Base-by-base conservation (phyloP, 768 basidiomycete genomes). In the Naganishia randhawae region DNA sequence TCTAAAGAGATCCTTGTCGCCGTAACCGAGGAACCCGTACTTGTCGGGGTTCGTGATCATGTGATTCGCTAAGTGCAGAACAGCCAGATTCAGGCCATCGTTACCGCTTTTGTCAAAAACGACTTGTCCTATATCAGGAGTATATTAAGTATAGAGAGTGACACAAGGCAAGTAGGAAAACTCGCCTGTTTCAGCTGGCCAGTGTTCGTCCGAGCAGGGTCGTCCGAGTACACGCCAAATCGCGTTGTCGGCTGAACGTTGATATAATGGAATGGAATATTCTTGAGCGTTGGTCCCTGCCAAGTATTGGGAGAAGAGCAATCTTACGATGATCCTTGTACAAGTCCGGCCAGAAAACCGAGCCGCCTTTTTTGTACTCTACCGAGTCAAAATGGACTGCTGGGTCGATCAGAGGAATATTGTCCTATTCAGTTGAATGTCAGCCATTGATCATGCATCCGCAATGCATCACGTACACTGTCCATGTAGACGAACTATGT, bases 311-410 rank as follows among this genome's bases (percentile, higher is more conserved):
- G n/a, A 42, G 45, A 37, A 27, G 22, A 16, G 29, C 14, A 13
- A 0, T 70, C 76, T 73, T 66, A 77, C 74, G 76, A 55, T 80
- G 76, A 69, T 82, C 82, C 68, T 81, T 82, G 71, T 80, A 79
- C 62, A 81, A 73, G 71, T 83, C 82, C 6, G 81, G 78, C 82
- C 82, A 83, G 71, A 83, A 81, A 17, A 82, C 82, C 29, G 76
- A 76, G 22, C 80, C 79, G 25, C 76, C 69, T 27, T 76, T 62
- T 45, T 71, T 66, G 71, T 80, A 82, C 25, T 76, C 69, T 9
- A 77, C 71, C 16, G 73, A 72, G 33, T 81, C 77, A 67, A 83
- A 83, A 29, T 82, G 75, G 55, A 70, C 71, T 25, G 69, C 71
- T 0, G 82, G 82, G 61, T 82, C 80, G 10, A 73, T 65, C 6